Base-by-base conservation (phyloP, 2,329 filamentous ascomycete genomes). In the Catunica adiposa region DNA sequence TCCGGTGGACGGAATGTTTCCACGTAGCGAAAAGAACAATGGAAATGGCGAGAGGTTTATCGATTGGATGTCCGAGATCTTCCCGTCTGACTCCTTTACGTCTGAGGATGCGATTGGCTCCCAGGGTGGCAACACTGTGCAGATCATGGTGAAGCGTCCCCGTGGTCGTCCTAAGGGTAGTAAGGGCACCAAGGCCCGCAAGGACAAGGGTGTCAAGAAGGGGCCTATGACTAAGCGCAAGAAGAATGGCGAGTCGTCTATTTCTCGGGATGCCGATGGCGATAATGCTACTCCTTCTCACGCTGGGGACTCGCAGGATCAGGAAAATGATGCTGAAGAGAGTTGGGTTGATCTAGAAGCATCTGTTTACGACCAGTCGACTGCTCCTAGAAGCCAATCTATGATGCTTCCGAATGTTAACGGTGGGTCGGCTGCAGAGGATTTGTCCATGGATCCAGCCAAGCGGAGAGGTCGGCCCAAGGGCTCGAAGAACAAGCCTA, bases 31-130 rank as follows among this genome's bases (percentile, higher is more conserved):
- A 8, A 70, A 73, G 50, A 70, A 70, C 11, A 80, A 81, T 62
- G 79, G 79, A 2, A 67, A 73, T 1, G 80, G 79, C 1, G 71
- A 73, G 20, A 66, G 78, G 9, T 78, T 83, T 58, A 71, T 83
- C 29, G 74, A 76, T 20, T 83, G 79, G 79, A 66, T 82, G 47
- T 69, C 77, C 11, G 79, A 83, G 62, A 79, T 83, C 55, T 83
- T 83, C 59, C 79, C 63, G 50, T 59, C 20, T 31, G 57, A 56
- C 29, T 51, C 25, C 63, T 57, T 26, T 37, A 46, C 42, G 8
- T 52, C 57, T 23, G 47, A 25, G 2, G 52, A 54, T n/a, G 42
- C 26, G n/a, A 44, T 54, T 23, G 29, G 29, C 29, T 44, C 51
- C 48, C 17, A 17, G 55, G 50, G 55, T 31, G 15, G 15, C 38